phyloP scores from a whole-genome alignment of 202 grass and related monocot species.

The Saccharum hybrid region DNA sequence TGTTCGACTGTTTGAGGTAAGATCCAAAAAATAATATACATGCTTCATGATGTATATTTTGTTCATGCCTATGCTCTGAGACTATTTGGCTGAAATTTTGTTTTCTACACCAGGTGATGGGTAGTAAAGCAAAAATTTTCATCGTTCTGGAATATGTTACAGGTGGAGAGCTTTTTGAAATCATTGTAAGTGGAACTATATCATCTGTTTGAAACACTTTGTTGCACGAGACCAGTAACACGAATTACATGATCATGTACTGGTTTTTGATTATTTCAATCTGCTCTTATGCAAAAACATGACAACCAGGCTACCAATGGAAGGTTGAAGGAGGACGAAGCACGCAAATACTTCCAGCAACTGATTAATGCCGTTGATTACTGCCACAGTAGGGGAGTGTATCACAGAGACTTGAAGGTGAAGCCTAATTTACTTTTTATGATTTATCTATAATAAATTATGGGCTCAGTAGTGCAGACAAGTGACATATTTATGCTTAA shows the following conservation, averaged over 20 bases:
- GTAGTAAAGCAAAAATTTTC: conserved; percentile 94
- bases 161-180: conserved; percentile 96
- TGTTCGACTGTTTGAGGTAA: conserved; percentile 79
- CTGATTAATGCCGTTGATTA: conserved; percentile 91
- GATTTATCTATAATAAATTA: conserved; percentile 35
- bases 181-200: conserved; percentile 70
- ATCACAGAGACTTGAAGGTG: conserved; percentile 97
- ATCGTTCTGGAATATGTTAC: conserved; percentile 94
- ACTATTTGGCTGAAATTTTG: conserved; percentile 35
- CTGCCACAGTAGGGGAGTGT: conserved; percentile 97
- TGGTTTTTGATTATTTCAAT: conserved; percentile 30
- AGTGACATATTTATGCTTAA: conserved; percentile 42
- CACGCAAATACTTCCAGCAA: conserved; percentile 89
- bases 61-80: conserved; percentile 17
- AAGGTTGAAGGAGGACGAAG: conserved; percentile 84
- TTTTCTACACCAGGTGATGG: conserved; percentile 74
- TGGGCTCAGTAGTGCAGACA: conserved; percentile 31
- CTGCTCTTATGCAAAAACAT: conserved; percentile 15
- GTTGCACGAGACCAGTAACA: conserved; percentile 9
- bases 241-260: conserved; percentile 23
- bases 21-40: conserved; percentile 8
- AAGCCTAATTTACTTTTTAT: conserved; percentile 16
- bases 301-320: conserved; percentile 61
- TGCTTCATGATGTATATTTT: conserved; percentile 28
- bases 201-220: conserved; percentile 28